phyloP scores from a whole-genome alignment of 441 rosid species.

The Pelargonium australe region DNA sequence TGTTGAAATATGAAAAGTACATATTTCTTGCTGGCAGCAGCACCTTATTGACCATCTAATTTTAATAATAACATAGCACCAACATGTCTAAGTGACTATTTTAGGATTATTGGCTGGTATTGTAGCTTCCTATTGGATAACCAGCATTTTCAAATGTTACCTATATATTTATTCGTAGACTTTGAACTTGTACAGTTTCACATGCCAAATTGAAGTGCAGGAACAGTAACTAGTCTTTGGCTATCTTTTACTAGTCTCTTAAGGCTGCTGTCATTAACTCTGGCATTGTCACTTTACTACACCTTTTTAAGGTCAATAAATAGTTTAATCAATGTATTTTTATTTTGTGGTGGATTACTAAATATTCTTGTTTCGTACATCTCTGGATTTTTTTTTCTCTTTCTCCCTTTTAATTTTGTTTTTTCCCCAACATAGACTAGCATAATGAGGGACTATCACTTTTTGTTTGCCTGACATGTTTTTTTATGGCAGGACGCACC shows the following conservation, averaged over 20 bases:
- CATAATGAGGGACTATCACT: not conserved
- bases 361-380: no score
- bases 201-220: not conserved
- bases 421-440: not conserved
- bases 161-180: not conserved
- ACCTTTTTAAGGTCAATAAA: not conserved
- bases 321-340: not conserved
- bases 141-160: constrained; percentile 1
- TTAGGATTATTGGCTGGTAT: not conserved
- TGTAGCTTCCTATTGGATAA: not conserved
- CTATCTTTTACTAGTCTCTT: not conserved
- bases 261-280: not conserved
- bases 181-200: not conserved
- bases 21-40: not conserved
- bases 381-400: not conserved
- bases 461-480: constrained; percentile 20
- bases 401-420: no score
- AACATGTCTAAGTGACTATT: not conserved
- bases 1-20: not conserved
- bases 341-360: not conserved
- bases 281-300: not conserved
- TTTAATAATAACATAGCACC: not conserved
- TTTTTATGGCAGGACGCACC: constrained; percentile 78
- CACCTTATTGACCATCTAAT: not conserved
- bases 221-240: not conserved